Evolutionary conservation across 164 flowering plant genomes (phyloP).

Genomic region (Annona cherimola): DNA sequence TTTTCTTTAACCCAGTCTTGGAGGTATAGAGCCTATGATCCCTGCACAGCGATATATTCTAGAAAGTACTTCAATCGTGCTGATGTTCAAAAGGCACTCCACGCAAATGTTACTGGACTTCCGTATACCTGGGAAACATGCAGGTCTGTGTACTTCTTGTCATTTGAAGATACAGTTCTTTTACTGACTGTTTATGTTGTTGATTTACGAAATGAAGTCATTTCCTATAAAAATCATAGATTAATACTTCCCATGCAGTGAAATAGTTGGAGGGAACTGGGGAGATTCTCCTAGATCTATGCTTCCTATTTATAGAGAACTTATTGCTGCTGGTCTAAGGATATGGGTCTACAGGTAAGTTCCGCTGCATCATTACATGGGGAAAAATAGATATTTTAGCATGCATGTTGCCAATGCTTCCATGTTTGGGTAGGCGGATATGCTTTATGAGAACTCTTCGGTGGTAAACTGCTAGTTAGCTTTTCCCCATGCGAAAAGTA

Average conservation of each 20-base stretch:
- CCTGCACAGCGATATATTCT: conserved; percentile 83
- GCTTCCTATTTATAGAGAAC: conserved; percentile 87
- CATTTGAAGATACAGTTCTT: neutral
- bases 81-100: conserved; percentile 91
- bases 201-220: too few relatives aligned
- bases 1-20: conserved; percentile 59
- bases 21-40: conserved; percentile 94
- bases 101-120: conserved; percentile 70
- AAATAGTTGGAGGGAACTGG: conserved; percentile 71
- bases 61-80: conserved; percentile 67
- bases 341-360: conserved; percentile 90
- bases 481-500: too few relatives aligned
- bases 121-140: conserved; percentile 81
- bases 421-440: too few relatives aligned
- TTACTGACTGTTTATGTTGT: neutral
- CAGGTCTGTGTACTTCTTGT: conserved; percentile 49
- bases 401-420: too few relatives aligned
- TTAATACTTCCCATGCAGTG: conserved; percentile 36
- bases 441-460: too few relatives aligned
- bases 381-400: too few relatives aligned
- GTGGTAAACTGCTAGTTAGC: too few relatives aligned
- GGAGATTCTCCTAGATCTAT: conserved; percentile 76
- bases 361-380: too few relatives aligned
- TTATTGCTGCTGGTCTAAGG: conserved; percentile 70
- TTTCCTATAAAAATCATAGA: too few relatives aligned